Base-by-base conservation (phyloP, 1,139 yeast genomes). In the Yarrowia galli region DNA sequence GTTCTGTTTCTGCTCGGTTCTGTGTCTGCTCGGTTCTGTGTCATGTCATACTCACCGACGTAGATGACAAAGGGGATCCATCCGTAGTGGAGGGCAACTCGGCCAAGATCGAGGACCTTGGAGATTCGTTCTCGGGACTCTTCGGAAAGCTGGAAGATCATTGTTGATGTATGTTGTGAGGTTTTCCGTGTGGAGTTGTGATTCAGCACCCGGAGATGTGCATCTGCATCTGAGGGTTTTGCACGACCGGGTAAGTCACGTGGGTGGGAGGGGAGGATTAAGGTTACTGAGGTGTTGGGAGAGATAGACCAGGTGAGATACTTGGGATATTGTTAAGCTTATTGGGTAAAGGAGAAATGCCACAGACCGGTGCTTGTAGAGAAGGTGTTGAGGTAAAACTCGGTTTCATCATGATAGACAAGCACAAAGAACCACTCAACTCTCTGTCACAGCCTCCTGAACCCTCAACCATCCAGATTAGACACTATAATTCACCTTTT, bases 21-120 rank as follows among this genome's bases (percentile, higher is more conserved):
- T n/a, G n/a, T n/a, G n/a, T n/a, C n/a, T n/a, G n/a, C n/a, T n/a
- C n/a, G n/a, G n/a, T n/a, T n/a, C 32, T 28, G 32, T 28, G 32
- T 28, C 32, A 6, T 23, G 25, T 43, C 54, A 40, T 65, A 71
- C 75, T 25, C 71, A 75, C 81, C 98, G 76, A 95, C 83, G 83
- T 95, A 95, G 76, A 95, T 83, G 72, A 95, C 89, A 77, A 95
- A 90, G 70, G 99, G 99, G 75, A 95, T 89, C 91, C 97, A 95
- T 56, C 98, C 98, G 80, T 92, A 95, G 81, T 95, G 98, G 70
- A 95, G 91, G 75, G 91, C 85, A 68, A 91, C 89, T 79, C 92
- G 91, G 72, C 97, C 89, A 75, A 92, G 84, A 74, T 91, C 96
- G 74, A 92, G 82, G 72, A 92, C 82, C 79, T 89, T 91, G 79